Evolutionary conservation across 169 alveolate species (phyloP), one percentile per base, ranked within the genome.

Genomic region (Theileria orientalis): DNA sequence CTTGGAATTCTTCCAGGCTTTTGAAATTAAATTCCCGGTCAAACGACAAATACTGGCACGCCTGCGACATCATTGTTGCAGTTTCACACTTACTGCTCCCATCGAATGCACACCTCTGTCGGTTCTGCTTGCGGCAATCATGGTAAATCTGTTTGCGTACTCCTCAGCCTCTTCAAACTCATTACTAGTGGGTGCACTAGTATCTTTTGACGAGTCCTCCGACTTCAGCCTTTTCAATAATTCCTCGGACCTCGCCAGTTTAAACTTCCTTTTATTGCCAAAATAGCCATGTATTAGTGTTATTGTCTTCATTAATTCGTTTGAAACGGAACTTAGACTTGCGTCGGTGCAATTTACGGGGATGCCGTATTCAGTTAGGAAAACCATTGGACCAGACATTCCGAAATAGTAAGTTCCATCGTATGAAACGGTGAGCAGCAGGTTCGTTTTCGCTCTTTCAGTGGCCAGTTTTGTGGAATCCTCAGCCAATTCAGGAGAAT

Each of bases 51-150:
- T 88, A 88, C 51, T 88, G 93, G 72, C 93, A 88, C 5, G 86
- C 82, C 85, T 76, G 54, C 0, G 16, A 1, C 14, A 42, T 13
- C 1, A 33, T 13, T n/a, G 0, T 2, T 9, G 9, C 21, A 21
- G 8, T 19, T 5, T 30, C n/a, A 13, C 3, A 30, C 85, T 44
- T 9, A 87, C 82, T 64, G 80, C 74, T 60, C 79, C 91, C 37
- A 59, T 68, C 3, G 93, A 90, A 62, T 88, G 93, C 0, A 88
- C 93, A 1, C 93, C 93, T 57, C 80, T 88, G 64, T 88, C 93
- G 5, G 93, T 88, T 57, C 93, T 77, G 73, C 93, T 88, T 19
- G 88, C 82, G 2, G 90, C 79, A 21, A 88, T 75, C 35, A 88
- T 79, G n/a, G 90, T 59, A 30, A 88, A 88, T 25, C 84, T 61